phyloP scores from a whole-genome alignment of 2,329 filamentous ascomycete species.

The Ophiostoma sp. region DNA sequence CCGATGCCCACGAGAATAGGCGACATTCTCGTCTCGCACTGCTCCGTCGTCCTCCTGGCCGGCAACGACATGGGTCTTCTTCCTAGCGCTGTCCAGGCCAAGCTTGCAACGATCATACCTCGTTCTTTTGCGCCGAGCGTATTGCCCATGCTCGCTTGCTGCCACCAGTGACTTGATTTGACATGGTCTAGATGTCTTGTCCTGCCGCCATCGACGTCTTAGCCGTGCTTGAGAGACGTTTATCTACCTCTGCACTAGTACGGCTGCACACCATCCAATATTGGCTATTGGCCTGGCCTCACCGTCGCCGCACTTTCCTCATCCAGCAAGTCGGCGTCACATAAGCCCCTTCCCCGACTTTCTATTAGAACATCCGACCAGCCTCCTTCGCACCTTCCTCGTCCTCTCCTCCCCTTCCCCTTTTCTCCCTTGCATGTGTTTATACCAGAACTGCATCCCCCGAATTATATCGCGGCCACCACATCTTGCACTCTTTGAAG shows the following conservation, averaged over 20 bases:
- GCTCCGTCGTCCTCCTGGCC: background rate
- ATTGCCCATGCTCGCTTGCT: background rate
- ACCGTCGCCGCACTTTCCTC: background rate
- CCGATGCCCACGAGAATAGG: background rate
- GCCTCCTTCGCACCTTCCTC: conserved; percentile 8
- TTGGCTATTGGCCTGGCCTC: background rate
- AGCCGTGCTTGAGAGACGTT: background rate
- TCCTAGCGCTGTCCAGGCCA: background rate
- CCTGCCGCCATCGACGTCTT: background rate
- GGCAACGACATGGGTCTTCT: background rate
- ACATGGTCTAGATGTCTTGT: background rate
- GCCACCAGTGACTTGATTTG: background rate
- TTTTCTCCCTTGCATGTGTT: background rate
- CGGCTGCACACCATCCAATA: background rate
- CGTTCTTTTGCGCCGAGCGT: background rate
- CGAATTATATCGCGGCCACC: background rate
- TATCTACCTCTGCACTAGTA: background rate
- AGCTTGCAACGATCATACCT: background rate
- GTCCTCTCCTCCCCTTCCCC: background rate
- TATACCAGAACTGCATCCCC: background rate
- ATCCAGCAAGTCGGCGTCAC: background rate
- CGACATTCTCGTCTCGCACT: background rate
- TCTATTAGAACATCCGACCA: background rate
- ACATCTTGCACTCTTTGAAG: background rate
- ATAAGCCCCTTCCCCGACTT: background rate